Percentiles rank a stretch among this genome's conserved stretches.
Evolutionary conservation across 768 basidiomycete species (phyloP).

Genomic region (Tephrocybe sp.): DNA sequence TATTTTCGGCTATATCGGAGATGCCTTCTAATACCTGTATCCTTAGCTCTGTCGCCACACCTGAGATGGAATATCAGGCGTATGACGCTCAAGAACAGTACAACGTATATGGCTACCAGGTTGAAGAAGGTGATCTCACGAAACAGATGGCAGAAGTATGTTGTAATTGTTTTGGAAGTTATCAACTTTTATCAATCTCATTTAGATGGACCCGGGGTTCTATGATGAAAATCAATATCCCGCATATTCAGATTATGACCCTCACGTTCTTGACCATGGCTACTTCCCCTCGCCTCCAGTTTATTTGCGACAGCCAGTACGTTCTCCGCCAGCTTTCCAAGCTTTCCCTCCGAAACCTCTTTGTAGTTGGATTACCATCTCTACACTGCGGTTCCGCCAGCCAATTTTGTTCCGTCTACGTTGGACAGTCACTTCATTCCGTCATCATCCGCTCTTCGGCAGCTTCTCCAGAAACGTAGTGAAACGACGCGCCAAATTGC

Average conservation of each 20-base stretch:
- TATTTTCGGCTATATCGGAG: not conserved
- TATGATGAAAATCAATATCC: constrained; percentile 30
- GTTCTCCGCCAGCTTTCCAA: constrained; percentile 14
- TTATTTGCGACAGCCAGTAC: constrained; percentile 72
- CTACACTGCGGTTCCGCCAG: constrained; percentile 73
- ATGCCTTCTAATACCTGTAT: not conserved
- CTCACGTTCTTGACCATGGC: constrained; percentile 31
- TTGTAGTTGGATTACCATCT: constrained; percentile 88
- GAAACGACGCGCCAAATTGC: constrained; percentile 61
- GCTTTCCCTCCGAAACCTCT: constrained; percentile 9
- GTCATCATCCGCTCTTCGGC: constrained; percentile 41
- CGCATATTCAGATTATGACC: constrained; percentile 37
- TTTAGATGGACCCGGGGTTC: constrained; percentile 29
- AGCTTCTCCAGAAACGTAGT: constrained; percentile 52
- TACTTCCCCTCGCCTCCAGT: constrained; percentile 45
- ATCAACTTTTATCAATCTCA: not conserved
- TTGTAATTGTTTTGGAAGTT: not conserved
- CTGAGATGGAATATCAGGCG: constrained; percentile 20
- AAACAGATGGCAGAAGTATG: constrained; percentile 34
- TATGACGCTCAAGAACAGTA: constrained; percentile 21
- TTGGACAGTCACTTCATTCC: constrained; percentile 70
- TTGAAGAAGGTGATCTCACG: constrained; percentile 23
- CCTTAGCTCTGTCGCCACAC: constrained; percentile 19
- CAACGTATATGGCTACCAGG: constrained; percentile 25
- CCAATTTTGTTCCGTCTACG: constrained; percentile 46